phyloP scores from a whole-genome alignment of 768 basidiomycete genomes.

The Leccinellum rugosiceps region DNA sequence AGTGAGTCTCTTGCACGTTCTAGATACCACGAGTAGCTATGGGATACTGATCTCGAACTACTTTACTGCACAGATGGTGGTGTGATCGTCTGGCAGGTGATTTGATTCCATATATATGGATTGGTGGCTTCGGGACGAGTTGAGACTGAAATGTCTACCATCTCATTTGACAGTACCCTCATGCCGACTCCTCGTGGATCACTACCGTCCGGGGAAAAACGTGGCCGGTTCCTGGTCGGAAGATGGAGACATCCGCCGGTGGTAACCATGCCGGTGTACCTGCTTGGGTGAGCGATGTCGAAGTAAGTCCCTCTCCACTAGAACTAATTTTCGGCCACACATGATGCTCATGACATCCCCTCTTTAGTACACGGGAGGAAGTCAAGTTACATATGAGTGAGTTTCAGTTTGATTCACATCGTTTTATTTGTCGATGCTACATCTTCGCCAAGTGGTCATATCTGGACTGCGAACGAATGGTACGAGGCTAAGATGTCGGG shows the following conservation, averaged over 20 bases:
- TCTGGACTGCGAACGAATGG: constrained; percentile 54
- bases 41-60: neutral
- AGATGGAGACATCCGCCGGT: neutral
- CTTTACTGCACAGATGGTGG: constrained; percentile 28
- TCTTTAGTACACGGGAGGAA: constrained; percentile 41
- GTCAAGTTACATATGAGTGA: constrained; percentile 40
- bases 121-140: neutral
- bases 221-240: constrained; percentile 28
- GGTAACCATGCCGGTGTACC: constrained; percentile 39
- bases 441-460: constrained; percentile 34
- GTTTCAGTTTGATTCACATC: neutral
- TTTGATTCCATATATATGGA: neutral
- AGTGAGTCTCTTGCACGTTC: constrained; percentile 40
- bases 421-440: no score
- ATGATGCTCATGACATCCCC: neutral
- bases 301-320: constrained; percentile 32
- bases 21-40: neutral
- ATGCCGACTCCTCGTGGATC: constrained; percentile 40
- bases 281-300: constrained; percentile 38
- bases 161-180: constrained; percentile 32
- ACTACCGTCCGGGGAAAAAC: constrained; percentile 36
- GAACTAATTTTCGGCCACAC: neutral
- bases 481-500: constrained; percentile 35
- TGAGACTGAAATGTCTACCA: neutral
- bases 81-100: constrained; percentile 44